These are phyloP conservation scores for Omphalotus olearius DNA, from an alignment of 1,284 basidiomycete species.

Conservation along the genomic window DNA sequence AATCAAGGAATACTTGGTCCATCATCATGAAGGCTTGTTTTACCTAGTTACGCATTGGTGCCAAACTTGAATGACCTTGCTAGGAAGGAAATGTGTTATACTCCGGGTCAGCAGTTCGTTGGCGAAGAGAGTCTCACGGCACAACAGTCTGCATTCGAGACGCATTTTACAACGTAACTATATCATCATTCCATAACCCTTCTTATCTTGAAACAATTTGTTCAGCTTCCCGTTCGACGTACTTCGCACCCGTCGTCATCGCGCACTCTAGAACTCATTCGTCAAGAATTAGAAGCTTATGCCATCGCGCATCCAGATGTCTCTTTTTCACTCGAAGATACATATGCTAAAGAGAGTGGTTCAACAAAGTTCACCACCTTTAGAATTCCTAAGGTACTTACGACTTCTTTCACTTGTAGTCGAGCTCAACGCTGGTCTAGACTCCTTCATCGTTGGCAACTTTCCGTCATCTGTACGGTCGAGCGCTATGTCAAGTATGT, in stretches of 20 bases:
- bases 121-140: conserved; percentile 67
- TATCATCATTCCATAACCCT: conserved; percentile 1
- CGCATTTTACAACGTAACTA: conserved; percentile 77
- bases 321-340: conserved; percentile 66
- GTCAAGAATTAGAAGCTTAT: conserved; percentile 66
- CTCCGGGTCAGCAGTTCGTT: conserved; percentile 64
- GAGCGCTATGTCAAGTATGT: conserved; percentile 58
- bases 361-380: conserved; percentile 41
- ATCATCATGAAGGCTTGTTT: conserved; percentile 69
- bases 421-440: conserved; percentile 30
- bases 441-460: conserved; percentile 55
- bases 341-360: conserved; percentile 26
- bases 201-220: conserved; percentile 9
- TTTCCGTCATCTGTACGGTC: conserved; percentile 68
- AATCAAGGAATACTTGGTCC: conserved; percentile 60
- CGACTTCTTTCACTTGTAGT: conserved; percentile 11
- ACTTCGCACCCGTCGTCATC: conserved; percentile 55
- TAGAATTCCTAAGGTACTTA: conserved; percentile 59
- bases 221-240: conserved; percentile 79
- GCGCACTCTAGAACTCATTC: conserved; percentile 61
- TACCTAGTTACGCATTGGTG: conserved; percentile 5
- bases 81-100: conserved; percentile 69
- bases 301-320: conserved; percentile 71
- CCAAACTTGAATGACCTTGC: not conserved
- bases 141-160: conserved; percentile 82